Percentiles rank a stretch among this genome's conserved stretches.
These are phyloP conservation scores for carrot (Daucus carota) DNA, from an alignment of 129 eudicot species.

Conservation along the genomic window DNA sequence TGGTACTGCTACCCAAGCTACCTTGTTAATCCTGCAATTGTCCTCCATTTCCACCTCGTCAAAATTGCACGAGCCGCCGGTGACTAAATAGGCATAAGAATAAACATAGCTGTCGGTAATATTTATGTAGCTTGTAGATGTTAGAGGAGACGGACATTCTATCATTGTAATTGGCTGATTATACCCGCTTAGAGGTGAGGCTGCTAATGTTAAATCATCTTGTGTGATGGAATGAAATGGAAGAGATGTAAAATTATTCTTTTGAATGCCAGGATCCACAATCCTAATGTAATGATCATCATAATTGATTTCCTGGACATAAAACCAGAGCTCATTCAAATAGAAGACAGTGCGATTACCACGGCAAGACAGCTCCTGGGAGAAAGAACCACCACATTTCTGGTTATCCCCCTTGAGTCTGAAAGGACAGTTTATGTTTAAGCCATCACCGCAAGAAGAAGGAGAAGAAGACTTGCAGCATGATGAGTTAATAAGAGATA, in stretches of 20 bases:
- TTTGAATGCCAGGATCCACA: background rate
- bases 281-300: background rate
- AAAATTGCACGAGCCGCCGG: too few relatives aligned
- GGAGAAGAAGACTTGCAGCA: background rate
- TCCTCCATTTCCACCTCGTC: too few relatives aligned
- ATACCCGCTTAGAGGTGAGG: too few relatives aligned
- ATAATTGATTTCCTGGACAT: background rate
- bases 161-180: too few relatives aligned
- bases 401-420: background rate
- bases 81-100: background rate
- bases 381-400: background rate
- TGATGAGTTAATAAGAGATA: background rate
- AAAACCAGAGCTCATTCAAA: background rate
- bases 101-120: background rate
- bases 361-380: background rate
- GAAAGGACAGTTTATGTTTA: constrained; percentile 1
- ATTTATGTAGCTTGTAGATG: background rate
- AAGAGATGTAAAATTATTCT: background rate
- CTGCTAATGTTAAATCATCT: too few relatives aligned
- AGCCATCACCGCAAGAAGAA: background rate
- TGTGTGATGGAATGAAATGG: background rate
- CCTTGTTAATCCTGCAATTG: background rate
- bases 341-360: background rate
- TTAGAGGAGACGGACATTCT: background rate
- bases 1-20: background rate